Evolutionary conservation across 2,329 filamentous ascomycete species (phyloP).

Genomic region (Diplocarpon rosae): DNA sequence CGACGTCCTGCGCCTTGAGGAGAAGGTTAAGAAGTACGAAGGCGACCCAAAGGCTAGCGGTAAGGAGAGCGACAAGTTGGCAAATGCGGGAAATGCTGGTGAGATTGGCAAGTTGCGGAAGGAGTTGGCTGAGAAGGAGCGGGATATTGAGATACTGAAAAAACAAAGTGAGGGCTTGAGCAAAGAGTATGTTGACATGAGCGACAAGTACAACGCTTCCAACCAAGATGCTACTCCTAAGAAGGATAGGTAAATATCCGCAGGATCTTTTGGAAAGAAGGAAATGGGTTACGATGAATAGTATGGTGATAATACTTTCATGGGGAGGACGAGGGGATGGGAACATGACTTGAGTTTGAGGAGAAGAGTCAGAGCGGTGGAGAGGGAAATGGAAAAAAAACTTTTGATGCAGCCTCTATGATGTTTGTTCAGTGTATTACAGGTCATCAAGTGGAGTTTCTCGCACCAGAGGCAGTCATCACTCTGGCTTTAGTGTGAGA

Average conservation of each 20-base stretch:
- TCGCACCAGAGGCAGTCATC: not conserved
- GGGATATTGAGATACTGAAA: slow-evolving; percentile 77
- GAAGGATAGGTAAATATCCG: slow-evolving; percentile 36
- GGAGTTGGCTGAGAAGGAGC: slow-evolving; percentile 61
- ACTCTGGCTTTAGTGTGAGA: not conserved
- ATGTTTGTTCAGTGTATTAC: not conserved
- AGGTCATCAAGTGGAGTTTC: too few species aligned
- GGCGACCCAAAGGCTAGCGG: slow-evolving; percentile 46
- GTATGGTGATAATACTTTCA: too few species aligned
- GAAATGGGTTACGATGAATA: not conserved
- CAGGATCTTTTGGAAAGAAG: not conserved
- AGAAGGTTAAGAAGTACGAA: slow-evolving; percentile 78
- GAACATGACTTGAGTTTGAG: not conserved
- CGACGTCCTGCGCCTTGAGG: slow-evolving; percentile 58
- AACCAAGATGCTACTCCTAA: slow-evolving; percentile 37
- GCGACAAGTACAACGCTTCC: slow-evolving; percentile 64
- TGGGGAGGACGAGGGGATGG: not conserved
- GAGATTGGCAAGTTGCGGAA: slow-evolving; percentile 61
- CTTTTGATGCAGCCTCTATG: not conserved
- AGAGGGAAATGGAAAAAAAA: not conserved
- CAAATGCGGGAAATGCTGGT: slow-evolving; percentile 60
- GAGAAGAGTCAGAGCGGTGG: not conserved
- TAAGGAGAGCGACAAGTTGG: slow-evolving; percentile 63
- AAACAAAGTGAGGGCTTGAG: slow-evolving; percentile 80
- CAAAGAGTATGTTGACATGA: slow-evolving; percentile 75